A percentile compares a stretch with the other conserved stretches of the same genome.
phyloP scores from a whole-genome alignment of 2,329 filamentous ascomycete species.

The Pestalotiopsis sp. region DNA sequence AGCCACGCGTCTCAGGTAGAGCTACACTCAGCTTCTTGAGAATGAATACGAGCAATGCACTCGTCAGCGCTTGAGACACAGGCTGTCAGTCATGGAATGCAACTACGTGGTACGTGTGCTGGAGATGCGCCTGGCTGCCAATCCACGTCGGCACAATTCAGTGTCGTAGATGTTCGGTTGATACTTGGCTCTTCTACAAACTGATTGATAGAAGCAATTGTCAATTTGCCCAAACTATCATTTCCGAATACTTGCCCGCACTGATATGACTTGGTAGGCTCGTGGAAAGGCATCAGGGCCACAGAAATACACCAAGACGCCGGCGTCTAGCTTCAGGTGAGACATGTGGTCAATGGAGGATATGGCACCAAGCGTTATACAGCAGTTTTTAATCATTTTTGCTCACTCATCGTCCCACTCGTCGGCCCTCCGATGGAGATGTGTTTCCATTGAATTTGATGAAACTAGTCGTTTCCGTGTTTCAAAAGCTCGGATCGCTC shows the following conservation, averaged over 20 bases:
- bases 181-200: neutral
- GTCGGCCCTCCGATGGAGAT: neutral
- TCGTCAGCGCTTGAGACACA: neutral
- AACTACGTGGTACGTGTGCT: neutral
- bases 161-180: neutral
- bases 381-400: neutral
- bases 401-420: neutral
- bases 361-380: neutral
- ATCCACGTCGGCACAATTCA: neutral
- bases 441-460: neutral
- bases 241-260: too few species aligned
- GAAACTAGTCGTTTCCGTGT: neutral
- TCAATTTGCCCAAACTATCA: too few species aligned
- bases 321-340: too few species aligned
- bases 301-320: too few species aligned
- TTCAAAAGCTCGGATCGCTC: constrained; percentile 4
- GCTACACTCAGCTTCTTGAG: neutral
- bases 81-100: neutral
- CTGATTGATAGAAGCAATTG: neutral
- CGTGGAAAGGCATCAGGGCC: too few species aligned
- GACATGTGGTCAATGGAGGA: too few species aligned
- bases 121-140: neutral
- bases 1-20: neutral
- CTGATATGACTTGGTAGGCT: too few species aligned
- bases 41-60: neutral